Conservation (phyloP, 108 stramenopile species). For the Mediolabrus comicus region DNA sequence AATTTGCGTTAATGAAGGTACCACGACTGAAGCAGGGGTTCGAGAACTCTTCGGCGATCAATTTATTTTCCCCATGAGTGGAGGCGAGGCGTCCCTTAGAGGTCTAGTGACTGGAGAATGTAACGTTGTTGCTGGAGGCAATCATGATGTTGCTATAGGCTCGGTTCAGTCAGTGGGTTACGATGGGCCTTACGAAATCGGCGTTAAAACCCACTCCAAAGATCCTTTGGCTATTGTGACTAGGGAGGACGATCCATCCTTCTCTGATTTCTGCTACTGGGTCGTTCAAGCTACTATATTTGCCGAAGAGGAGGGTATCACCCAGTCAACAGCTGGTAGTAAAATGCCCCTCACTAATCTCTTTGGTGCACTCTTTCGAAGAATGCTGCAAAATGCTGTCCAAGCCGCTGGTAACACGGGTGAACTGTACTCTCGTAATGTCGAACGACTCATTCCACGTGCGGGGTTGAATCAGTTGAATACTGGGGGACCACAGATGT, state of each 20-base stretch:
- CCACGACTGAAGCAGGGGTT: no score
- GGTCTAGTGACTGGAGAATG: no score
- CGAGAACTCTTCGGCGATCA: no score
- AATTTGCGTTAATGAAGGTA: no score
- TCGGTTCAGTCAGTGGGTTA: no score
- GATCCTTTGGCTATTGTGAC: conserved; percentile 46
- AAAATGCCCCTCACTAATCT: conserved; percentile 22
- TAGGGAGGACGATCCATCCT: conserved; percentile 27
- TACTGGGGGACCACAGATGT: background rate
- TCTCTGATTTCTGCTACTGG: conserved; percentile 50
- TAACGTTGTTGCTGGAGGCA: no score
- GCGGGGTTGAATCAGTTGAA: conserved; percentile 28
- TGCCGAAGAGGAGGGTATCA: conserved; percentile 48
- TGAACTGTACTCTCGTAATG: conserved; percentile 16
- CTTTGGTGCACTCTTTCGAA: conserved; percentile 2
- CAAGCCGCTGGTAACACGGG: conserved; percentile 28
- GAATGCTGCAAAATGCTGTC: conserved; percentile 6
- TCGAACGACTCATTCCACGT: conserved; percentile 26
- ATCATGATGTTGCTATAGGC: no score
- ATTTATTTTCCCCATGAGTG: no score
- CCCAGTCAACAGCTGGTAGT: background rate
- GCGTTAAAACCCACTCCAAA: no score
- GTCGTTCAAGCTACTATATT: conserved; percentile 25
- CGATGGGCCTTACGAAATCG: no score
- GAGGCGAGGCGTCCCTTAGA: no score